Percentiles rank a stretch among this genome's conserved stretches.
These are phyloP conservation scores for Cercospora zeae-maydis DNA, from an alignment of 2,329 filamentous ascomycete genomes.

Conservation along the genomic window DNA sequence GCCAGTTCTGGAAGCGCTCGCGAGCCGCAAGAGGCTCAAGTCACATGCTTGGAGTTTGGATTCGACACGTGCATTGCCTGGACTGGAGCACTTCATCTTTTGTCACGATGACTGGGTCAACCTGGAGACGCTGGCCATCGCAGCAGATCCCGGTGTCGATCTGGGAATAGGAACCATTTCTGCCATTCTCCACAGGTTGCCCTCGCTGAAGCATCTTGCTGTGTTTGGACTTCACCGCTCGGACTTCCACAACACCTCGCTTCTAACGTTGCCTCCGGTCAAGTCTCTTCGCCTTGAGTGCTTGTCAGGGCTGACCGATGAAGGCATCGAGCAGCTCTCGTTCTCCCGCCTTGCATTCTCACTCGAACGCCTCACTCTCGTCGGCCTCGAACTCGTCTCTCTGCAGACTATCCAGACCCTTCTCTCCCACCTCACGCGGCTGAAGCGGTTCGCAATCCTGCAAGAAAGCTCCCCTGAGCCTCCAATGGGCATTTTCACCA, in stretches of 20 bases:
- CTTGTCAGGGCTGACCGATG: slow-evolving; percentile 54
- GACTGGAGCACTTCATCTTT: slow-evolving; percentile 52
- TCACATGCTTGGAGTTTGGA: slow-evolving; percentile 55
- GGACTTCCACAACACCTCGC: slow-evolving; percentile 54
- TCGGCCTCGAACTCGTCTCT: slow-evolving; percentile 53
- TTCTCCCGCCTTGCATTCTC: slow-evolving; percentile 45
- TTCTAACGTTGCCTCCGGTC: slow-evolving; percentile 52
- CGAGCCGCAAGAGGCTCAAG: slow-evolving; percentile 52
- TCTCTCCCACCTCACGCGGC: slow-evolving; percentile 44
- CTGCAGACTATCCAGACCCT: slow-evolving; percentile 53
- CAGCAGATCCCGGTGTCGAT: slow-evolving; percentile 42
- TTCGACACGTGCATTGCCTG: slow-evolving; percentile 30
- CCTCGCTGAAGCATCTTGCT: slow-evolving; percentile 51
- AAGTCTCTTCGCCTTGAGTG: slow-evolving; percentile 55
- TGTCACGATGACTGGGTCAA: slow-evolving; percentile 52
- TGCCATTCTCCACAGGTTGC: slow-evolving; percentile 52
- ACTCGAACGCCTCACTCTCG: slow-evolving; percentile 49
- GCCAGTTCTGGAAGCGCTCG: slow-evolving; percentile 47
- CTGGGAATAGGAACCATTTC: slow-evolving; percentile 55
- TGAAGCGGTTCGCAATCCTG: slow-evolving; percentile 51
- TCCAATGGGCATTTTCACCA: slow-evolving; percentile 42
- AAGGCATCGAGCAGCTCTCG: slow-evolving; percentile 50
- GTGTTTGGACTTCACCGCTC: slow-evolving; percentile 52
- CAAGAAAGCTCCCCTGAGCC: slow-evolving; percentile 51
- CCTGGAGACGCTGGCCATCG: slow-evolving; percentile 53